Percentiles rank a stretch among this genome's conserved stretches.
phyloP scores from a whole-genome alignment of 2,329 filamentous ascomycete genomes.

The Xylariaceae sp. region DNA sequence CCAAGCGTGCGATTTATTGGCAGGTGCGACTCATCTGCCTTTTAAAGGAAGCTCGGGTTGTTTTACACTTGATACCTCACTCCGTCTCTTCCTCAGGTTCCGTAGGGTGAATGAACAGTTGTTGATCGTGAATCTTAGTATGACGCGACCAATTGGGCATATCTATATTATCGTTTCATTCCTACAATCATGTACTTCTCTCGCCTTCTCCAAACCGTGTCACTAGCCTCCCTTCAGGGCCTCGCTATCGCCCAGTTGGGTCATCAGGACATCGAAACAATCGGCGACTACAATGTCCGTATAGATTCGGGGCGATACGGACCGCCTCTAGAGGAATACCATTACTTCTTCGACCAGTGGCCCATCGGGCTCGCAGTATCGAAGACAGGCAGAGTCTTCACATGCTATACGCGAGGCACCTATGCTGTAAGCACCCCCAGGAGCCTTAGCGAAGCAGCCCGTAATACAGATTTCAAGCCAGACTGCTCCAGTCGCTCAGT shows the following conservation, averaged over 20 bases:
- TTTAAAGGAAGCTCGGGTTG: too few species aligned
- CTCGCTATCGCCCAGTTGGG: constrained; percentile 2
- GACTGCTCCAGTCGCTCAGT: too few species aligned
- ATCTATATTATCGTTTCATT: too few species aligned
- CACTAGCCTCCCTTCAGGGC: background rate
- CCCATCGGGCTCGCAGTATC: constrained; percentile 41
- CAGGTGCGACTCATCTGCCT: too few species aligned
- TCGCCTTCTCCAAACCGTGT: background rate
- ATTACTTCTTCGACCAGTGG: constrained; percentile 44
- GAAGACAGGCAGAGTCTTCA: constrained; percentile 37
- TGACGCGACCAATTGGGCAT: too few species aligned
- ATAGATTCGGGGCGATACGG: constrained; percentile 44
- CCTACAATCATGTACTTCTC: constrained; percentile 6
- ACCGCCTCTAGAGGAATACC: constrained; percentile 41
- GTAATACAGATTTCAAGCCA: too few species aligned
- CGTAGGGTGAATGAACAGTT: too few species aligned
- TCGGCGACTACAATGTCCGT: constrained; percentile 27
- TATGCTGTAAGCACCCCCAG: constrained; percentile 23
- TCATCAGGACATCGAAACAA: constrained; percentile 6
- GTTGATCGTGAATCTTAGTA: too few species aligned
- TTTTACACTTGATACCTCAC: too few species aligned
- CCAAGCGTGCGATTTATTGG: too few species aligned
- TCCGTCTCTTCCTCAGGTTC: too few species aligned
- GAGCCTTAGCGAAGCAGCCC: too few species aligned
- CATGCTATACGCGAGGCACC: constrained; percentile 40